Base-by-base conservation (phyloP, 2,329 filamentous ascomycete genomes). In the Aspergillus caelatus region DNA sequence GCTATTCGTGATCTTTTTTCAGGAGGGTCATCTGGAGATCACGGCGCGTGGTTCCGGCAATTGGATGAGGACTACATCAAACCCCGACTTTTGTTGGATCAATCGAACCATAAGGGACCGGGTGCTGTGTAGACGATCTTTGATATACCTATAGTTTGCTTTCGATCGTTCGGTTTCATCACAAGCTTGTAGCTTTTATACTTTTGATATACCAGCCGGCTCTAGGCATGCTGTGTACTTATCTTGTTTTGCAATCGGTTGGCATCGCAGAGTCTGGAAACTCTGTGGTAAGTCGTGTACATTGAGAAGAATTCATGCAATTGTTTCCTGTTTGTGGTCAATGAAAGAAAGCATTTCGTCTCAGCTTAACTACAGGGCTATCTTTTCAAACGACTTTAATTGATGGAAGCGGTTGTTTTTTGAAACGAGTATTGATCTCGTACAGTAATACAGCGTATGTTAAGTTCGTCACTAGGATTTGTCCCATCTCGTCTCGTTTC, bases 31-130 rank as follows among this genome's bases (percentile, higher is more conserved):
- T 86, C 91, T 0, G 93, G 96, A 57, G 95, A 99, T 76, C 93
- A 96, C 52, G 91, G 92, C 11, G 93, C 91, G 53, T 88, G 96
- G 80, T 96, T 99, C 78, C 89, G 89, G 69, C 94, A 97, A 79
- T 82, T 99, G 64, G 95, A 99, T 76, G 95, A 99, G 78, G 93
- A 94, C 65, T 97, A 93, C 77, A 94, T 98, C 78, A 98, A 98
- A 83, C 94, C 94, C 21, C 92, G 90, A 74, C 80, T 98, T 61
- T 79, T 98, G 68, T 85, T 98, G 23, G 94, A 97, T 79, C 91
- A 90, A 53, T 79, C 78, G 30, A 77, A 78, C 43, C 76, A 80
- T 63, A 80, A 80, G 65, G 78, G 78, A 3, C 78, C 77, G 50
- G 77, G 77, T 12, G 77, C 77, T 39, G 78, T 79, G 63, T 79